These are phyloP conservation scores for Aspergillus fumigatus DNA, from an alignment of 2,329 filamentous ascomycete species.

Conservation along the genomic window DNA sequence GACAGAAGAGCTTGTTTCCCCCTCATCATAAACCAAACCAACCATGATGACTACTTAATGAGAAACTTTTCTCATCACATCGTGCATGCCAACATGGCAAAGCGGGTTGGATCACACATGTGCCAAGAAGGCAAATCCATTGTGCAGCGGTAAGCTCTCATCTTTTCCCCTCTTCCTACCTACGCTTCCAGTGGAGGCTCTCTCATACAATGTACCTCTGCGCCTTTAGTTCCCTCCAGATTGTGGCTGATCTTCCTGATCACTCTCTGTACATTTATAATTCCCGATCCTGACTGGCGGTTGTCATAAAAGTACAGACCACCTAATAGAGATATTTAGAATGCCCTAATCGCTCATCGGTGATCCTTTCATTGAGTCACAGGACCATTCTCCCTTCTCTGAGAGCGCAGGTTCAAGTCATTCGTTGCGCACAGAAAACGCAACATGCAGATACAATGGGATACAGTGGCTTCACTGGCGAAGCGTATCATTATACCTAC, in stretches of 20 bases:
- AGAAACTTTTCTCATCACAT: background rate
- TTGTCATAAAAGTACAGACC: background rate
- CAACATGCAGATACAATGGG: constrained; percentile 15
- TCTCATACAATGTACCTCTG: background rate
- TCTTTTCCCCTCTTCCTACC: background rate
- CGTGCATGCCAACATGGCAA: background rate
- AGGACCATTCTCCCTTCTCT: background rate
- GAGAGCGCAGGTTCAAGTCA: background rate
- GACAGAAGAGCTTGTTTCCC: background rate
- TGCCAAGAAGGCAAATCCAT: background rate
- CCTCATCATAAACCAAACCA: background rate
- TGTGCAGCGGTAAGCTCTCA: background rate
- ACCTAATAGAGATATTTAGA: background rate
- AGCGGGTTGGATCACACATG: background rate
- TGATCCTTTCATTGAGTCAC: background rate
- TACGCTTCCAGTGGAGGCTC: background rate
- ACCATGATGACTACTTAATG: background rate
- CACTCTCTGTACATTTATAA: background rate
- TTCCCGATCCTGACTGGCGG: background rate
- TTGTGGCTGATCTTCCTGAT: background rate
- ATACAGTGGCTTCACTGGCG: constrained; percentile 25
- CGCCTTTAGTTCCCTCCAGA: background rate
- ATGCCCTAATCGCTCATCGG: background rate
- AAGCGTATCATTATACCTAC: constrained; percentile 54
- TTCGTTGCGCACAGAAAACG: background rate